phyloP scores from a whole-genome alignment of 257 asterid species.

The Nemophila menziesii region DNA sequence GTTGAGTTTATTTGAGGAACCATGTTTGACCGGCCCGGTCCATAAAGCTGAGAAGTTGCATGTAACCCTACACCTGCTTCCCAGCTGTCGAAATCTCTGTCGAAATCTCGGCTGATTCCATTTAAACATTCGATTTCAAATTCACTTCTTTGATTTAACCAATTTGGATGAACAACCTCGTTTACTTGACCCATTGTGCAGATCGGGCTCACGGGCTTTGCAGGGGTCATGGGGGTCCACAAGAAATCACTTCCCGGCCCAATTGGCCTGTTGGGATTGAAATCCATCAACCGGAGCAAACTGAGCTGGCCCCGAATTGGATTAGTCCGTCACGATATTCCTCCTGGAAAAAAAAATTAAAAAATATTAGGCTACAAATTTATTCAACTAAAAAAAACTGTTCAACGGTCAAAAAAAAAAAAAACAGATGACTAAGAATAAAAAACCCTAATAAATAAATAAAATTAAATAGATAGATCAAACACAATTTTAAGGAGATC shows the following conservation, averaged over 20 bases:
- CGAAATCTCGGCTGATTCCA: conserved; percentile 10
- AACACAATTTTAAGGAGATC: neutral
- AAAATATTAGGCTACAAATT: too few relatives aligned
- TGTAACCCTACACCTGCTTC: conserved; percentile 14
- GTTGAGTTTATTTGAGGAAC: too few relatives aligned
- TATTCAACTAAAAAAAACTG: too few relatives aligned
- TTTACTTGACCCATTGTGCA: conserved; percentile 19
- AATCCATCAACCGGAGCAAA: neutral
- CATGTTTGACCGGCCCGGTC: too few relatives aligned
- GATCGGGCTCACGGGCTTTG: conserved; percentile 40
- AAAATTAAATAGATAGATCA: neutral
- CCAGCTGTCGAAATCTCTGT: conserved; percentile 15
- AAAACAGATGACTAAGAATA: too few relatives aligned
- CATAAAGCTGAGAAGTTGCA: conserved; percentile 12
- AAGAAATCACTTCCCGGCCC: conserved; percentile 17
- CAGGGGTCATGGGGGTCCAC: conserved; percentile 65
- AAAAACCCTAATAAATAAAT: neutral
- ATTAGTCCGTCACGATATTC: neutral
- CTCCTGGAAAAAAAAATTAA: too few relatives aligned
- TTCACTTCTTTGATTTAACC: conserved; percentile 8
- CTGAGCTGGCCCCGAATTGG: neutral
- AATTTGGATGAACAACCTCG: conserved; percentile 11
- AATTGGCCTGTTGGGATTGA: conserved; percentile 16
- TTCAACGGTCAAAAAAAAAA: too few relatives aligned
- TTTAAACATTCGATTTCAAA: conserved; percentile 4